A percentile compares a stretch with the other conserved stretches of the same genome.
Conservation (phyloP, 768 basidiomycete species). For the Gymnopilus dilepis region DNA sequence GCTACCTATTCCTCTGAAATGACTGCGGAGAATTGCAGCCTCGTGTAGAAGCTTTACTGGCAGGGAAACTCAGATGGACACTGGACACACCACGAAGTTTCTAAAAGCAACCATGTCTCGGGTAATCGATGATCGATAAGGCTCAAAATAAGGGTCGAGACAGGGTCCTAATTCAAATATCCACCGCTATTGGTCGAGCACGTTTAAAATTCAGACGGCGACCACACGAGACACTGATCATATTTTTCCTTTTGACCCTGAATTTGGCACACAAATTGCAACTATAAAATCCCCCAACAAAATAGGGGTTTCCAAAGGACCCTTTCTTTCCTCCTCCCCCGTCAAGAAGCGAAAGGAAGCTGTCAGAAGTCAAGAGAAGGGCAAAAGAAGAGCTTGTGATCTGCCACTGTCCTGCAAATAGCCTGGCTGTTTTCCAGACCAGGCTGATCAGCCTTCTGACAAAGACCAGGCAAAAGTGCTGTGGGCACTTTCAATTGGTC, state of each 20-base stretch:
- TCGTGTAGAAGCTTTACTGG: neutral
- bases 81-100: neutral
- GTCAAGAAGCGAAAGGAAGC: slow-evolving; percentile 1
- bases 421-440: too few species aligned
- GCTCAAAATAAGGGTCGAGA: neutral
- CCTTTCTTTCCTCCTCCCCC: slow-evolving; percentile 7
- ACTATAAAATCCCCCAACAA: slow-evolving; percentile 10
- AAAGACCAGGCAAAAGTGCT: neutral
- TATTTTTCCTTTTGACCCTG: neutral
- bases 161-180: neutral
- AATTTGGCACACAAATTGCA: neutral
- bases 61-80: neutral
- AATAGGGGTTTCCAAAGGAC: neutral
- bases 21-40: neutral
- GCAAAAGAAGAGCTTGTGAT: neutral
- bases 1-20: neutral
- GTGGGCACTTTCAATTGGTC: neutral
- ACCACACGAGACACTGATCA: slow-evolving; percentile 4
- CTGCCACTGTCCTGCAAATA: slow-evolving; percentile 5
- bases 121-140: slow-evolving; percentile 8
- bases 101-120: neutral
- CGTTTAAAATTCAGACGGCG: neutral
- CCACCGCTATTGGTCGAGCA: neutral
- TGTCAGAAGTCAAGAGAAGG: neutral
- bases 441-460: neutral